Evolutionary conservation across 257 asterid species (phyloP).

Genomic region (Leptodermis oblonga): DNA sequence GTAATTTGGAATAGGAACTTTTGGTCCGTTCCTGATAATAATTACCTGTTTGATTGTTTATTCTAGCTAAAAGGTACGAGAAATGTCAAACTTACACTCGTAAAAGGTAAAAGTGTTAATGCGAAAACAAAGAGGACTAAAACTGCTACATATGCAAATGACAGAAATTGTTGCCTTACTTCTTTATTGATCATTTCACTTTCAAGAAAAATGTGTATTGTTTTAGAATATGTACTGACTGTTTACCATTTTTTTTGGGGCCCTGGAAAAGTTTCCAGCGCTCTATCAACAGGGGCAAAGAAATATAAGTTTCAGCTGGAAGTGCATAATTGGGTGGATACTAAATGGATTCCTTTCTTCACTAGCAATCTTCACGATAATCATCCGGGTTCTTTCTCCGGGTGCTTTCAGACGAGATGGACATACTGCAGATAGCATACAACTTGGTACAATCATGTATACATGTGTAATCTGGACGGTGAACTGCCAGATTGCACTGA

Average conservation of each 20-base stretch:
- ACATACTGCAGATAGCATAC: conserved; percentile 38
- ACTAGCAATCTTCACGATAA: conserved; percentile 36
- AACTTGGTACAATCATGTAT: conserved; percentile 47
- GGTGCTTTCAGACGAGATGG: conserved; percentile 39
- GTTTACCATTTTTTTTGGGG: neutral
- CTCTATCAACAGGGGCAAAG: conserved; percentile 54
- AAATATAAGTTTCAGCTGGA: conserved; percentile 51
- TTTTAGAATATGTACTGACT: conserved; percentile 3
- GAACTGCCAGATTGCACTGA: conserved; percentile 61
- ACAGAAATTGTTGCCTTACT: too few species aligned
- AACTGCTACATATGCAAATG: too few species aligned
- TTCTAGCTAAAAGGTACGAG: too few species aligned
- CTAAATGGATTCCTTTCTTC: conserved; percentile 41
- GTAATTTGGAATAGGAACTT: too few species aligned
- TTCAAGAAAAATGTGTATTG: neutral
- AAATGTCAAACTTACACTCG: too few species aligned
- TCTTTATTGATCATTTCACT: neutral
- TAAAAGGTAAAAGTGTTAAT: too few species aligned
- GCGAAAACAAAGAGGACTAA: too few species aligned
- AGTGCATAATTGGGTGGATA: conserved; percentile 53
- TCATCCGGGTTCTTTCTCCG: conserved; percentile 26
- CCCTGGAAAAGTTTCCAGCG: conserved; percentile 45
- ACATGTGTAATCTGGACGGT: conserved; percentile 65
- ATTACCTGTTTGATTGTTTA: too few species aligned
- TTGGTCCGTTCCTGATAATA: too few species aligned